These are phyloP conservation scores for Metschnikowia cubensis DNA, from an alignment of 805 yeast species.

Conservation along the genomic window DNA sequence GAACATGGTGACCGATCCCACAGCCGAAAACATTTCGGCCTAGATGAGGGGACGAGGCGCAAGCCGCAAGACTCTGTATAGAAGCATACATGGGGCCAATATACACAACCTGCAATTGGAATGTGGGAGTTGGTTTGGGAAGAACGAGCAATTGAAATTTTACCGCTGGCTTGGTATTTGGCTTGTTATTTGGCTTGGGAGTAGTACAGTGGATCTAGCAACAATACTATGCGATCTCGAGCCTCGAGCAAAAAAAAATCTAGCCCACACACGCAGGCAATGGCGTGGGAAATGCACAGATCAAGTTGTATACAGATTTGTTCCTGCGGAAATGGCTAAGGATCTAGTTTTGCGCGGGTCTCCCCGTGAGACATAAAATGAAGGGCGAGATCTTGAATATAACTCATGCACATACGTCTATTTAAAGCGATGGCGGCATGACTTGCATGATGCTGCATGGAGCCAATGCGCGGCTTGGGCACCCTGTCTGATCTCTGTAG, in stretches of 20 bases:
- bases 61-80: no score
- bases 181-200: no score
- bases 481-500: not conserved
- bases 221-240: not conserved
- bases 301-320: not conserved
- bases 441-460: not conserved
- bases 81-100: no score
- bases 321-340: constrained; percentile 1
- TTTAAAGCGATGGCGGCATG: not conserved
- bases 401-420: not conserved
- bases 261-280: not conserved
- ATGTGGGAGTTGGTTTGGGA: no score
- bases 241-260: not conserved
- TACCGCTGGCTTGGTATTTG: no score
- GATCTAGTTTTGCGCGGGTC: constrained; percentile 2
- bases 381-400: not conserved
- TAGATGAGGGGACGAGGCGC: no score
- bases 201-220: not conserved
- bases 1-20: not conserved
- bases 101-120: no score
- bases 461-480: not conserved
- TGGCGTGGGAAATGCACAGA: not conserved
- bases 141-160: no score
- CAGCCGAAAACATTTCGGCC: no score
- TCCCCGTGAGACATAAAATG: not conserved